Evolutionary conservation across 352 stramenopile genomes (phyloP).

Genomic region (Phytopythium litorale): DNA sequence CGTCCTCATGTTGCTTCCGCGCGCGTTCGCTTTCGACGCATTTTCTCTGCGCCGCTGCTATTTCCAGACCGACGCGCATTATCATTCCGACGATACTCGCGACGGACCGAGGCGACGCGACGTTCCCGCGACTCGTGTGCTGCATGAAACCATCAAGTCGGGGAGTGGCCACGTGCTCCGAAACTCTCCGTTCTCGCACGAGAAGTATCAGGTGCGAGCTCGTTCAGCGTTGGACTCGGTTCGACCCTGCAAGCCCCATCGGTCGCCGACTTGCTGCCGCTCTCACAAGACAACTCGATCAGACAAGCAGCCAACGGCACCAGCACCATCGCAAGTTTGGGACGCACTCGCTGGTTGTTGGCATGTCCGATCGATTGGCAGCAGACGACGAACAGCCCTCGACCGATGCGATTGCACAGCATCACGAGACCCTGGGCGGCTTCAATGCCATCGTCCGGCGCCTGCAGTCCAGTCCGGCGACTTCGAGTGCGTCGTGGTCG

Average conservation of each 20-base stretch:
- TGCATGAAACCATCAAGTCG: not conserved
- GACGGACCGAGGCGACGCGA: not conserved
- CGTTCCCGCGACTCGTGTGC: not conserved
- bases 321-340: not conserved
- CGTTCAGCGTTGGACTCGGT: not conserved
- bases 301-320: not conserved
- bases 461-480: not conserved
- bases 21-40: not conserved
- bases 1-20: not conserved
- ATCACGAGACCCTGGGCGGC: not conserved
- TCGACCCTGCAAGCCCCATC: not conserved
- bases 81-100: not conserved
- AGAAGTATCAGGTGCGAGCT: not conserved
- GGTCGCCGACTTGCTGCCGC: not conserved
- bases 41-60: not conserved
- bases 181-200: not conserved
- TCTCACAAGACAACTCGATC: not conserved
- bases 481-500: constrained; percentile 13
- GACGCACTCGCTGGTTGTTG: not conserved
- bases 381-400: not conserved
- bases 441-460: not conserved
- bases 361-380: not conserved
- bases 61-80: not conserved
- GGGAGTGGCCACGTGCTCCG: not conserved
- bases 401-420: not conserved